phyloP scores from a whole-genome alignment of 805 yeast genomes.

The Candida gorgasii region DNA sequence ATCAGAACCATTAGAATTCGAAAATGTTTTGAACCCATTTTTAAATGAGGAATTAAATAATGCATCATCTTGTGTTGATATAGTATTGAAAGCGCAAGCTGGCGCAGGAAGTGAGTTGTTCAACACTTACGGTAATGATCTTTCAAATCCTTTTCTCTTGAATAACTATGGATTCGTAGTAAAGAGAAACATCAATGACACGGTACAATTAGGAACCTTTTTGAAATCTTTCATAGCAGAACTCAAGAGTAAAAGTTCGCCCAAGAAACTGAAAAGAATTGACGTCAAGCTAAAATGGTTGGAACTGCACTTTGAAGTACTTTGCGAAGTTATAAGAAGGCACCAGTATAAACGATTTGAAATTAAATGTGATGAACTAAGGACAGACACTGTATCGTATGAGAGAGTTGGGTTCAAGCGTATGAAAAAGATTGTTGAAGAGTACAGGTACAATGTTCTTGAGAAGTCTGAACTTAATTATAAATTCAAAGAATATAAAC shows the following conservation, averaged over 20 bases:
- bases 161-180: conserved; percentile 77
- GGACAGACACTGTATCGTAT: not conserved
- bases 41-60: conserved; percentile 28
- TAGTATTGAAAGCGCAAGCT: too few relatives aligned
- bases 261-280: conserved; percentile 20
- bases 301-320: conserved; percentile 42
- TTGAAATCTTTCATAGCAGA: conserved; percentile 21
- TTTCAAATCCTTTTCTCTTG: conserved; percentile 62
- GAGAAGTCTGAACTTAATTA: not conserved
- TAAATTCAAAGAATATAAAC: not conserved
- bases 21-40: conserved; percentile 20
- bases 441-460: not conserved
- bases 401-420: not conserved
- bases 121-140: conserved; percentile 77
- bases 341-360: not conserved
- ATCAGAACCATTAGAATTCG: not conserved
- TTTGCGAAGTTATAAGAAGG: conserved; percentile 24
- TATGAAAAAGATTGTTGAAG: not conserved
- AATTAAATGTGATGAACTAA: not conserved
- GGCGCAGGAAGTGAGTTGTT: conserved; percentile 64
- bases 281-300: conserved; percentile 50
- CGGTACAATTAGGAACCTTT: conserved; percentile 45
- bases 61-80: conserved; percentile 64
- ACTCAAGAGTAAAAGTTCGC: conserved; percentile 25
- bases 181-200: conserved; percentile 47